Evolutionary conservation across 495 filamentous ascomycete genomes (phyloP), one percentile per base, ranked within the genome.

Genomic region (Neurospora sp.): DNA sequence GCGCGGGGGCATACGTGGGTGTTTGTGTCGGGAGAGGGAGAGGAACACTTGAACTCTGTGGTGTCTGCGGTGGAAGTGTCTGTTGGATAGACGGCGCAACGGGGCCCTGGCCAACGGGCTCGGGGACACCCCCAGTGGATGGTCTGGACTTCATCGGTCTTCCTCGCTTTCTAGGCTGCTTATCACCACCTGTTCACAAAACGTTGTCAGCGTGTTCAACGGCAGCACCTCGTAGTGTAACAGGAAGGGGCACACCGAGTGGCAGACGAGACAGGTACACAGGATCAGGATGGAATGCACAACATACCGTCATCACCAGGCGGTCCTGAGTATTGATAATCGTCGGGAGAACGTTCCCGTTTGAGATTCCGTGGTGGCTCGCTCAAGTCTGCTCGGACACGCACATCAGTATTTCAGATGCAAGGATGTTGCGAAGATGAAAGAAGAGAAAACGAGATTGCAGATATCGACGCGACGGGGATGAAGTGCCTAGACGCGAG

Each of bases 341-440:
- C 85, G 76, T 96, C 93, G 76, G 94, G 94, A 70, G 96, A 97
- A 72, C 94, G 93, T 88, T 93, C 96, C 83, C 96, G 90, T 86
- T 98, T 99, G 79, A 93, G 81, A 74, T 94, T 90, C 75, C 93
- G 75, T 27, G 74, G 70, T 65, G 79, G 73, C 70, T 79, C 82
- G 20, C 79, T 68, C 45, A 84, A 72, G 75, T 85, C 84, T 86
- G 75, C 68, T 68, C 45, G 74, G 71, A 72, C 65, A 27, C 68
- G 41, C 20, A 71, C 44, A 70, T 82, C 74, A 80, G 79, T 74
- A 78, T 75, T 38, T 70, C 39, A 61, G 16, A 68, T 68, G 48
- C 68, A 71, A 69, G 38, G 68, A 68, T 37, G 39, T 44, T 38
- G 40, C 53, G 72, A 71, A 61, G 53, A 61, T 61, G 53, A 61